Conservation (phyloP, 805 yeast genomes). For the Jamesozyma jinghongensis region DNA sequence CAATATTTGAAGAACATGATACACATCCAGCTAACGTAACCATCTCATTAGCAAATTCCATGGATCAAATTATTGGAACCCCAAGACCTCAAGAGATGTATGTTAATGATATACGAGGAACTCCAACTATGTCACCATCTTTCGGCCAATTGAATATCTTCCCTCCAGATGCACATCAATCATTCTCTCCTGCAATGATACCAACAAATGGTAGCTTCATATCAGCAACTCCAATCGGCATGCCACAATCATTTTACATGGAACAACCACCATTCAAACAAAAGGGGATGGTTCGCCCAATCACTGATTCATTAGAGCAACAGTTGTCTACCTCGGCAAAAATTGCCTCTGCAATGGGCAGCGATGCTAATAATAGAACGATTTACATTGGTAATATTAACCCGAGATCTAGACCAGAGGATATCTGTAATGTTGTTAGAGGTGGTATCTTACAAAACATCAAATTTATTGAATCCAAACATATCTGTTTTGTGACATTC, state of each 20-base stretch:
- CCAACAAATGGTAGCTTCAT: conserved; percentile 2
- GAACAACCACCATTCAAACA: conserved; percentile 12
- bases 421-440: conserved; percentile 64
- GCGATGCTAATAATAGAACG: conserved; percentile 48
- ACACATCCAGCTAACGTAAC: conserved; percentile 14
- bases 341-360: conserved; percentile 26
- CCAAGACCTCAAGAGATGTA: conserved; percentile 21
- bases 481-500: conserved; percentile 62
- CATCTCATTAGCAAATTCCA: conserved; percentile 13
- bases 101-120: conserved; percentile 9
- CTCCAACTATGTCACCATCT: conserved; percentile 1
- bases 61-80: conserved; percentile 8
- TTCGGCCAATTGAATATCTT: conserved; percentile 1
- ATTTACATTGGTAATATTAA: conserved; percentile 61
- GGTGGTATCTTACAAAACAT: conserved; percentile 67
- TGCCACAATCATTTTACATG: conserved; percentile 8
- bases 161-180: not conserved
- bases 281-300: conserved; percentile 12
- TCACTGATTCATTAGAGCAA: conserved; percentile 24
- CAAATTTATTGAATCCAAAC: conserved; percentile 42
- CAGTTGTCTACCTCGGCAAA: conserved; percentile 24
- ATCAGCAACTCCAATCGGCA: conserved; percentile 1
- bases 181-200: not conserved
- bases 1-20: conserved; percentile 9
- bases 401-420: conserved; percentile 56